Conservation (phyloP, 2,329 filamentous ascomycete genomes). For the Drechslera avenae region DNA sequence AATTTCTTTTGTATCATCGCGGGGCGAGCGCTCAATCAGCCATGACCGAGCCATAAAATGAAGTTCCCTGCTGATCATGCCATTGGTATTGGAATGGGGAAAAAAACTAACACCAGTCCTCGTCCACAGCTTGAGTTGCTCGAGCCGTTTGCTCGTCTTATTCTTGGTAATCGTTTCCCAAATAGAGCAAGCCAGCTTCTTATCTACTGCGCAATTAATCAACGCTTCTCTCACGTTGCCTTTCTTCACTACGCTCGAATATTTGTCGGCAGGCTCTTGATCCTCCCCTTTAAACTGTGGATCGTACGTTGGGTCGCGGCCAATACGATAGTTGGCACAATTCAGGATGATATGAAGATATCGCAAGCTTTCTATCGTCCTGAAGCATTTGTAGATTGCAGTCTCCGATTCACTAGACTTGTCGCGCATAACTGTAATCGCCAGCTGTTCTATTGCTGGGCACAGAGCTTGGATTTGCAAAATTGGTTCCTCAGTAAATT, state of each 20-base stretch:
- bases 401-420: slow-evolving; percentile 22
- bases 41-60: slow-evolving; percentile 25
- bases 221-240: neutral
- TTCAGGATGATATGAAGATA: slow-evolving; percentile 19
- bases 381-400: slow-evolving; percentile 25
- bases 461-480: slow-evolving; percentile 19
- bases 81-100: neutral
- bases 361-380: slow-evolving; percentile 16
- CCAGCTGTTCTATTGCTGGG: slow-evolving; percentile 20
- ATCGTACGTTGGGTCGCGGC: neutral
- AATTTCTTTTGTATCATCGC: slow-evolving; percentile 20
- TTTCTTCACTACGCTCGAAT: neutral
- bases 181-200: slow-evolving; percentile 26
- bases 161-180: slow-evolving; percentile 19
- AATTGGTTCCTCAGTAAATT: slow-evolving; percentile 20
- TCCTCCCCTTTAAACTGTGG: neutral
- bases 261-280: neutral
- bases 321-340: neutral
- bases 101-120: slow-evolving; percentile 8
- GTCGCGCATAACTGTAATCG: slow-evolving; percentile 23
- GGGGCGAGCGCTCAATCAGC: slow-evolving; percentile 24
- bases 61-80: neutral
- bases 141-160: slow-evolving; percentile 23
- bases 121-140: slow-evolving; percentile 28
- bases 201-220: slow-evolving; percentile 25